Evolutionary conservation across 1,139 yeast genomes (phyloP), one percentile per base, ranked within the genome.

Genomic region (Lodderomyces beijingensis): DNA sequence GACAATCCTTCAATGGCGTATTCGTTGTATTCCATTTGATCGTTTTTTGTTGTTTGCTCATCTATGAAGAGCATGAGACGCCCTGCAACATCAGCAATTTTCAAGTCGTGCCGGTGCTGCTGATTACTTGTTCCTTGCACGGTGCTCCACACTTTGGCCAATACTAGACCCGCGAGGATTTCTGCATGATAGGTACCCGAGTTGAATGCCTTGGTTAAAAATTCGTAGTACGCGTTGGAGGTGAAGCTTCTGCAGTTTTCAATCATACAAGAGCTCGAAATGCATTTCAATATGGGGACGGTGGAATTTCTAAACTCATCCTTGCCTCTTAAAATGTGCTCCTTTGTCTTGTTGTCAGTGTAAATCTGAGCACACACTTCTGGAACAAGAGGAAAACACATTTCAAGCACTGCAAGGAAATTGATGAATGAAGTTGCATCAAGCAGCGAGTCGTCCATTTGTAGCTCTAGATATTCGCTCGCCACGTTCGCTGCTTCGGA

Each of bases 1-100:
- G 77, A 74, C 30, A 74, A 45, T 1, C 73, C 71, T 49, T 74
- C 79, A 16, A 70, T 45, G 10, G 57, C 39, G 29, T 49, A 47
- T 23, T 53, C 64, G 6, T 47, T 25, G 16, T 34, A 30, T 6
- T 33, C 39, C 1, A 43, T 34, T 9, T 37, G 38, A 15, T 19
- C 20, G 14, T 22, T 22, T 31, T 27, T 2, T 33, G 23, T 11
- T 21, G 15, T 4, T 47, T 24, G 9, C 3, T 22, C 36, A 11
- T 38, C 32, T 9, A 60, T 30, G 31, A 51, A 50, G 2, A 44
- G 33, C 2, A 51, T 35, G 9, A 53, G 31, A 3, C 46, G 42
- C 11, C 49, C 46, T 10, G 47, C 47, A 13, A 65, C 32, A 9
- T 30, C 22, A 10, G 33, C 25, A 9, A 30, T 12, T 16, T 30